These are phyloP conservation scores for Tuctoria greenei DNA, from an alignment of 176 grass and related monocot genomes.

Conservation along the genomic window DNA sequence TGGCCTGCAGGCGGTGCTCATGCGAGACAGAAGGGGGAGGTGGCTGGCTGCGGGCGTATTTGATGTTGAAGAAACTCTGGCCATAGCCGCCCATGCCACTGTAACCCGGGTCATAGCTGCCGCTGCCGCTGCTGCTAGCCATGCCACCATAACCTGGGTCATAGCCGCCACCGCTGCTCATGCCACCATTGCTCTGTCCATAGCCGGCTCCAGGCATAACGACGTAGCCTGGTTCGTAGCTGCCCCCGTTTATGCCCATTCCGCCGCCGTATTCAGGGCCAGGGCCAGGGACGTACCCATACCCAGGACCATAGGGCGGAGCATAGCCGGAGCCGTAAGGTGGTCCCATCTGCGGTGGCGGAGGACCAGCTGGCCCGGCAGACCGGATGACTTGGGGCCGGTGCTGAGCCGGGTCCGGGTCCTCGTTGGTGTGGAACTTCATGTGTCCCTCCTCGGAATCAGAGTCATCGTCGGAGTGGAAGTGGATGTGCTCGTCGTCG, in stretches of 20 bases:
- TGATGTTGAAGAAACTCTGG: conserved; percentile 65
- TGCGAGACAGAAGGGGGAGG: conserved; percentile 40
- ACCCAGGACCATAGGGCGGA: conserved; percentile 15
- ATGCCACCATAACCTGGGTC: conserved; percentile 28
- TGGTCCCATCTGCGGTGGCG: conserved; percentile 27
- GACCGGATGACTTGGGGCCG: conserved; percentile 32
- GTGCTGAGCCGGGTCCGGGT: conserved; percentile 18
- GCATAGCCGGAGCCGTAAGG: conserved; percentile 36
- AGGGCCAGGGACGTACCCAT: conserved; percentile 1
- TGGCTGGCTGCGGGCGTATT: conserved; percentile 56
- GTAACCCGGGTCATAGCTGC: conserved; percentile 36
- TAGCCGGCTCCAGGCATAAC: conserved; percentile 12
- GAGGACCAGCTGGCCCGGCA: neutral
- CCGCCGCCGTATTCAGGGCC: neutral
- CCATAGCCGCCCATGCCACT: conserved; percentile 41
- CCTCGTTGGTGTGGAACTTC: conserved; percentile 69
- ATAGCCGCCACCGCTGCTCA: conserved; percentile 29
- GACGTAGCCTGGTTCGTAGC: conserved; percentile 21
- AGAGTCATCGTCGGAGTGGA: conserved; percentile 57
- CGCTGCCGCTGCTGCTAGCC: neutral
- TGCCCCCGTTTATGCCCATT: conserved; percentile 11
- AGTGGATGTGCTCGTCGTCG: conserved; percentile 61
- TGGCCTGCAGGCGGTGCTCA: conserved; percentile 41
- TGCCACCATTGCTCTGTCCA: conserved; percentile 25
- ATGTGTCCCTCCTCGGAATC: conserved; percentile 57